These are phyloP conservation scores for Colletotrichum sp. DNA, from an alignment of 2,329 filamentous ascomycete species.

Conservation along the genomic window DNA sequence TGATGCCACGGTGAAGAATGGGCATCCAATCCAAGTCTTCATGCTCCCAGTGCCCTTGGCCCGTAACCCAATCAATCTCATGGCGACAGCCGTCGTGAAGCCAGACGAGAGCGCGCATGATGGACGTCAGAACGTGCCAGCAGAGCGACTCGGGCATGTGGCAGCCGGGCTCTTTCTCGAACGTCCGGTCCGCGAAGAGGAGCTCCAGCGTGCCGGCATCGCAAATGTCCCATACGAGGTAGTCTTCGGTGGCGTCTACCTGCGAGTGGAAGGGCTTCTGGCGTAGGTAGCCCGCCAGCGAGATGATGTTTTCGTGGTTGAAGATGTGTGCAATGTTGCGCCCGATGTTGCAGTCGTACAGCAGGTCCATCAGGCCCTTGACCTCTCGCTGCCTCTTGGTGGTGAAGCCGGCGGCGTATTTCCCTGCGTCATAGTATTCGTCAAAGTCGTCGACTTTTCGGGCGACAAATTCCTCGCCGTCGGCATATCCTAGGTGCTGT, in stretches of 20 bases:
- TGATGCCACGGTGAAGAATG: conserved; percentile 54
- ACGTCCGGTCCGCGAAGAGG: conserved; percentile 35
- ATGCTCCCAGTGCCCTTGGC: conserved; percentile 10
- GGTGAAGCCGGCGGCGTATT: conserved; percentile 7
- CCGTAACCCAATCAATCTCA: conserved; percentile 16
- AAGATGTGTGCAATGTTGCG: conserved; percentile 40
- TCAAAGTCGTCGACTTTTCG: conserved; percentile 25
- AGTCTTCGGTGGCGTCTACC: conserved; percentile 28
- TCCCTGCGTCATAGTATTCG: conserved; percentile 2
- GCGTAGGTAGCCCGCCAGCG: conserved; percentile 42
- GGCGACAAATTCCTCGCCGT: conserved; percentile 38
- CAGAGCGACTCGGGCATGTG: conserved; percentile 58
- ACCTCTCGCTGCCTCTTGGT: conserved; percentile 24
- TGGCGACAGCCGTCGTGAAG: conserved; percentile 53
- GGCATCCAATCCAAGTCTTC: conserved; percentile 53
- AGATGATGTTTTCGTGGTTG: conserved; percentile 56
- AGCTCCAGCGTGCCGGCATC: conserved; percentile 54
- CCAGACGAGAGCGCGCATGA: conserved; percentile 55
- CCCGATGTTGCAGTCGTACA: conserved; percentile 33
- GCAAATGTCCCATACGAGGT: conserved; percentile 57
- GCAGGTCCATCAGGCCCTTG: conserved; percentile 27
- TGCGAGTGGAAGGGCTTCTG: conserved; percentile 21
- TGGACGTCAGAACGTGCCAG: conserved; percentile 58
- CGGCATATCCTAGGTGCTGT: conserved; percentile 22
- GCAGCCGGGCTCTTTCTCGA: conserved; percentile 25